These are phyloP conservation scores for Trichopus zeylanicus DNA, from an alignment of 116 monocot species.

Conservation along the genomic window DNA sequence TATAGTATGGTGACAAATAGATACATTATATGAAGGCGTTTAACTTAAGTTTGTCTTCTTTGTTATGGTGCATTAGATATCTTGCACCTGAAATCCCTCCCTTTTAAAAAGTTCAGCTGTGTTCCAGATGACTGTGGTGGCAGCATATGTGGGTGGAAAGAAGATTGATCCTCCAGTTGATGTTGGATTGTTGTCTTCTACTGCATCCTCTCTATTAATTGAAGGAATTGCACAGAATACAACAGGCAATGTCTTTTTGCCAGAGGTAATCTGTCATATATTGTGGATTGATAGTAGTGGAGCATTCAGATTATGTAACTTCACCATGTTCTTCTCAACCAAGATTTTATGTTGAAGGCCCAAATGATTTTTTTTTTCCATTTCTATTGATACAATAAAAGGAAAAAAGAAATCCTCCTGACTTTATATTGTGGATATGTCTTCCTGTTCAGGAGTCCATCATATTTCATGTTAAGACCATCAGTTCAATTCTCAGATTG, in stretches of 20 bases:
- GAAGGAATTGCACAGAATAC: constrained; percentile 97
- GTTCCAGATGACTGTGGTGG: constrained; percentile 92
- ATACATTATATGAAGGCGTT: too few relatives aligned
- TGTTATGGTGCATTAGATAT: background rate
- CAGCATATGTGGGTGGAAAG: constrained; percentile 62
- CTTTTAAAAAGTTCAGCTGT: background rate
- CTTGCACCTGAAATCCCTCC: background rate
- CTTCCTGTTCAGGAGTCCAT: too few relatives aligned
- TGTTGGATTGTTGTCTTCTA: constrained; percentile 27
- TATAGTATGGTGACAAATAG: too few relatives aligned
- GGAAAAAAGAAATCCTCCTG: too few relatives aligned
- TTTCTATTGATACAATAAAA: too few relatives aligned
- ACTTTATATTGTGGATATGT: too few relatives aligned
- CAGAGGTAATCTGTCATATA: constrained; percentile 43
- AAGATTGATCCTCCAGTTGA: constrained; percentile 49
- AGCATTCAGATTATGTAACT: too few relatives aligned
- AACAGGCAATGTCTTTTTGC: constrained; percentile 72
- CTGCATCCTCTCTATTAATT: constrained; percentile 41
- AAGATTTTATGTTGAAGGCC: too few relatives aligned
- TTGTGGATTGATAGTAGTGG: too few relatives aligned
- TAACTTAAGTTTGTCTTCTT: background rate
- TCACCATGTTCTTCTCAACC: too few relatives aligned
- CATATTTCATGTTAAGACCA: too few relatives aligned
- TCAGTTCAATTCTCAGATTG: too few relatives aligned
- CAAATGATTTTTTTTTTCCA: background rate